Evolutionary conservation across 2,329 filamentous ascomycete species (phyloP).

Genomic region (Penicillium psychrosexuale): DNA sequence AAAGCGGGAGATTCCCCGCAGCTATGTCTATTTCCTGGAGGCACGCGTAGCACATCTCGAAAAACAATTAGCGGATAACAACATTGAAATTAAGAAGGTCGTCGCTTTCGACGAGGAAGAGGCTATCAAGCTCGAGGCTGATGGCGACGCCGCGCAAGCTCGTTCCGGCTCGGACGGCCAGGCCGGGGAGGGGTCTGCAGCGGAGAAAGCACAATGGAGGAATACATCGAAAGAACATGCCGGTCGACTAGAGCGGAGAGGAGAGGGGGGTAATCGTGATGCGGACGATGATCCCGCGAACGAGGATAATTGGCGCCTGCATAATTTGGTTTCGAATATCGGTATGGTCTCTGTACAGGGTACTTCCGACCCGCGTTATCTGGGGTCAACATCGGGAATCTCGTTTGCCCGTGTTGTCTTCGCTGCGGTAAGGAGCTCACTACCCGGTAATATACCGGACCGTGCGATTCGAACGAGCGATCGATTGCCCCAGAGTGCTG

Average conservation of each 20-base stretch:
- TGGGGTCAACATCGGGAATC: conserved; percentile 84
- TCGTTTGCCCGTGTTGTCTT: conserved; percentile 94
- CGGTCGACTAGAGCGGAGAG: conserved; percentile 15
- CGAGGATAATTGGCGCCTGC: conserved; percentile 60
- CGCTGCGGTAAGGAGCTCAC: conserved; percentile 80
- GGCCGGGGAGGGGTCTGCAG: conserved; percentile 11
- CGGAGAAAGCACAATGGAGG: conserved; percentile 14
- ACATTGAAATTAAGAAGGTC: conserved; percentile 69
- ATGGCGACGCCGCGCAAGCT: conserved; percentile 23
- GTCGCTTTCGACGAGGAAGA: conserved; percentile 60
- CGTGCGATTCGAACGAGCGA: conserved; percentile 61
- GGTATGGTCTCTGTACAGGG: conserved; percentile 76
- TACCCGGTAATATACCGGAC: conserved; percentile 58
- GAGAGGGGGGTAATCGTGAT: conserved; percentile 22
- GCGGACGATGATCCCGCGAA: conserved; percentile 44
- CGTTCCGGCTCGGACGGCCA: conserved; percentile 19
- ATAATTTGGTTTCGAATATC: conserved; percentile 66
- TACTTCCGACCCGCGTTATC: conserved; percentile 72
- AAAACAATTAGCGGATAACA: conserved; percentile 64
- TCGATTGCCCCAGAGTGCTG: conserved; percentile 48
- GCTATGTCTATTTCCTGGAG: conserved; percentile 93
- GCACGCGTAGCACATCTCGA: conserved; percentile 82
- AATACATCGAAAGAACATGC: conserved; percentile 25
- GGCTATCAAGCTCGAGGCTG: conserved; percentile 30
- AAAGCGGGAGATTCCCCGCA: conserved; percentile 88